Base-by-base conservation (phyloP, 371 early-diverging fungal species). In the Nematocida major region DNA sequence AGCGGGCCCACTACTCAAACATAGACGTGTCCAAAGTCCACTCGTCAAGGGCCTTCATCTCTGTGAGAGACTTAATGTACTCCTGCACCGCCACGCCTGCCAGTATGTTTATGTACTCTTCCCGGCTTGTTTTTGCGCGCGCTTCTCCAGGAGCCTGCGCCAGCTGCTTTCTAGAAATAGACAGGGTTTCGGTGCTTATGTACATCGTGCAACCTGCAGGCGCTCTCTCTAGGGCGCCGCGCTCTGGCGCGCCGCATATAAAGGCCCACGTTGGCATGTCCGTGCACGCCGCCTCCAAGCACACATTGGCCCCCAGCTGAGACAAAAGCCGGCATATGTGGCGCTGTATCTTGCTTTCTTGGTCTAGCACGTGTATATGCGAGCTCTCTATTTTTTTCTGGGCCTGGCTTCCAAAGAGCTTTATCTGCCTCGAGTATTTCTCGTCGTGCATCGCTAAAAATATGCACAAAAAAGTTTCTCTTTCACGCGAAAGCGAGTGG, bases 371-470 rank as follows among this genome's bases (percentile, higher is more conserved):
- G 24, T 39, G 26, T 3, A 73, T 32, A 26, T 61, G 42, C 18
- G 62, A 49, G 18, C 62, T 54, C 38, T 49, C 32, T 38, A 83
- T 62, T 28, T 65, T 76, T 5, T 57, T 59, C 54, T 83, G 83
- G 20, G 79, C 69, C 15, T 78, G 68, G 20, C 68, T 53, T 18
- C 83, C 83, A 80, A 83, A 81, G 48, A 81, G 67, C 26, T 79
- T 51, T 18, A 83, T 80, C 59, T 83, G 83, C 53, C 83, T 68
- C 38, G 81, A 79, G 65, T 83, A 81, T 59, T 67, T 61, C 38
- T 76, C 59, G 34, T 67, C 30, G 34, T 62, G 11, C 76, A 73
- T 73, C 51, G 13, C 34, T 38, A 13, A 5, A 18, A 40, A 7
- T 24, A 39, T 15, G 3, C 13, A 32, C 57, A 57, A 57, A 57